Conservation (phyloP, 305 asterid species). For the Coffea humblotiana region DNA sequence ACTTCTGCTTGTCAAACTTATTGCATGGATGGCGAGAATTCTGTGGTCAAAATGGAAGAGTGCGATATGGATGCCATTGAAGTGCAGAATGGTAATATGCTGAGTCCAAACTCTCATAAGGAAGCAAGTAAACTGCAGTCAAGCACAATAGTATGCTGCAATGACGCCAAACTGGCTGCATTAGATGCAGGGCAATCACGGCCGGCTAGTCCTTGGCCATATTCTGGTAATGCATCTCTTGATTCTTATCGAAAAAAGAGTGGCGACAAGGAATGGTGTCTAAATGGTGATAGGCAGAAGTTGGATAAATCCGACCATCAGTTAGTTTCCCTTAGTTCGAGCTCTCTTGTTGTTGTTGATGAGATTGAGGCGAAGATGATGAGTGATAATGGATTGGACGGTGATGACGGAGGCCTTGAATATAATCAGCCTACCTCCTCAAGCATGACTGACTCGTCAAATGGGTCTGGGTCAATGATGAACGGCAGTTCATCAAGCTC, state of each 20-base stretch:
- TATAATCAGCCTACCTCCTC: slow-evolving; percentile 52
- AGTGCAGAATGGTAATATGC: slow-evolving; percentile 17
- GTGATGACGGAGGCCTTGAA: slow-evolving; percentile 40
- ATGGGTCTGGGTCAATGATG: slow-evolving; percentile 36
- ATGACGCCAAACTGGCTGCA: slow-evolving; percentile 34
- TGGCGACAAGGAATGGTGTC: slow-evolving; percentile 25
- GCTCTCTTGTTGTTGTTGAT: slow-evolving; percentile 30
- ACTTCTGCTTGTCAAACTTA: slow-evolving; percentile 30
- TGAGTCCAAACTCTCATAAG: slow-evolving; percentile 9
- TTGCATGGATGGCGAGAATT: slow-evolving; percentile 32
- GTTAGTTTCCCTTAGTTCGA: slow-evolving; percentile 38
- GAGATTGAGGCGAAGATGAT: slow-evolving; percentile 29
- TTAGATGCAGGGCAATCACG: slow-evolving; percentile 30
- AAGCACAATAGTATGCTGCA: slow-evolving; percentile 18
- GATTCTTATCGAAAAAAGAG: slow-evolving; percentile 33
- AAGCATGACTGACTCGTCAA: slow-evolving; percentile 55
- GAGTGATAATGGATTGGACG: slow-evolving; percentile 30
- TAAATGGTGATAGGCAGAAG: slow-evolving; percentile 16
- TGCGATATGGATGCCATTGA: slow-evolving; percentile 33
- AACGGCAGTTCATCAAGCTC: slow-evolving; percentile 37
- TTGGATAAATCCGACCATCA: slow-evolving; percentile 30
- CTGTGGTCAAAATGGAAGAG: slow-evolving; percentile 60
- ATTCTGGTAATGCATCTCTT: slow-evolving; percentile 30
- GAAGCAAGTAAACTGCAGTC: slow-evolving; percentile 21
- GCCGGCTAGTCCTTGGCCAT: slow-evolving; percentile 40